Evolutionary conservation across 2,329 filamentous ascomycete genomes (phyloP).

Genomic region (Saccharata proteae): DNA sequence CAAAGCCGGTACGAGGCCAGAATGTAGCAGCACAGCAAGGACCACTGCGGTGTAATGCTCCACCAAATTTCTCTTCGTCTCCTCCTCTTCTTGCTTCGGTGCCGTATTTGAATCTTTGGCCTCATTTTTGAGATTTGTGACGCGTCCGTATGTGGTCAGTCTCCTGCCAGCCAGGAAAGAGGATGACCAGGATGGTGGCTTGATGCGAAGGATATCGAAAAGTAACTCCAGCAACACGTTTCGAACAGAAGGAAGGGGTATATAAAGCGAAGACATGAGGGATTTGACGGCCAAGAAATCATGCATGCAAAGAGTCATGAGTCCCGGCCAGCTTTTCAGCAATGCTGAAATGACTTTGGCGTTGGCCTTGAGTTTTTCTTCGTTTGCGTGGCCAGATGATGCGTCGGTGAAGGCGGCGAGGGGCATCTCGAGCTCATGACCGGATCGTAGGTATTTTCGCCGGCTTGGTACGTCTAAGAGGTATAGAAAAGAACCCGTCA

Average conservation of each 20-base stretch:
- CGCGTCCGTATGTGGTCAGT: slow-evolving; percentile 91
- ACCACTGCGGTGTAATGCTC: slow-evolving; percentile 90
- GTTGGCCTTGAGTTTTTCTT: slow-evolving; percentile 67
- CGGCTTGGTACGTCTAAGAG: slow-evolving; percentile 74
- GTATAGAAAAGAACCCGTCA: slow-evolving; percentile 79
- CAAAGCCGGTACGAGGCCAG: slow-evolving; percentile 49
- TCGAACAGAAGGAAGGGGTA: slow-evolving; percentile 42
- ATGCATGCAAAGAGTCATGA: slow-evolving; percentile 81
- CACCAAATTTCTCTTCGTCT: slow-evolving; percentile 58
- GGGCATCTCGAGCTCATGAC: slow-evolving; percentile 72
- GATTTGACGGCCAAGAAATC: slow-evolving; percentile 76
- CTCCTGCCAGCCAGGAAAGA: slow-evolving; percentile 87
- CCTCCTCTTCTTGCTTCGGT: slow-evolving; percentile 57
- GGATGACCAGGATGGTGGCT: slow-evolving; percentile 86
- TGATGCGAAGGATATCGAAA: slow-evolving; percentile 76
- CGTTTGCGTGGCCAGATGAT: slow-evolving; percentile 37
- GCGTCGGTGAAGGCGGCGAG: slow-evolving; percentile 92
- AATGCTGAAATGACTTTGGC: slow-evolving; percentile 86
- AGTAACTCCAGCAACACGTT: slow-evolving; percentile 82
- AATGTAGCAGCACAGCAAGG: slow-evolving; percentile 71
- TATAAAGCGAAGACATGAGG: slow-evolving; percentile 54
- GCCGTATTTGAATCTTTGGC: slow-evolving; percentile 35
- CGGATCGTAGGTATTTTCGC: slow-evolving; percentile 71
- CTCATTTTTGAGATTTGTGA: slow-evolving; percentile 65
- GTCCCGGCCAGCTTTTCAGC: slow-evolving; percentile 84